Evolutionary conservation across 345 rosid genomes (phyloP).

Genomic region (Boechera stricta): DNA sequence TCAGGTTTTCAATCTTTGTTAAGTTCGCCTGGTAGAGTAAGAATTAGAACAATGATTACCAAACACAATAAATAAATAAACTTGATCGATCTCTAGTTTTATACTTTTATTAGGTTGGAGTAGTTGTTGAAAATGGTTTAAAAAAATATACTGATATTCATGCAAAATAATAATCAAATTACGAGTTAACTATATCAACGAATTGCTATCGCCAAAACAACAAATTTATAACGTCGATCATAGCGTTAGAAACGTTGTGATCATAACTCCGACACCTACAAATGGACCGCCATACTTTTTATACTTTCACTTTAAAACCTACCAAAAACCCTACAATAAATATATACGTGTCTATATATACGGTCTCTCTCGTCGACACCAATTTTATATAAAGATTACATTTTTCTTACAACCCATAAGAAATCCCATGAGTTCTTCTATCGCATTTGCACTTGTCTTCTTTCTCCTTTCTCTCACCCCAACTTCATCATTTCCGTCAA

Average conservation of each 20-base stretch:
- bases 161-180: background rate
- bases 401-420: background rate
- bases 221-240: background rate
- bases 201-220: slow-evolving; percentile 1
- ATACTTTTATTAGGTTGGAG: slow-evolving; percentile 24
- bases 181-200: slow-evolving; percentile 22
- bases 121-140: slow-evolving; percentile 22
- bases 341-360: slow-evolving; percentile 36
- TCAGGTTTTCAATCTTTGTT: slow-evolving; percentile 12
- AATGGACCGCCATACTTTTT: slow-evolving; percentile 38
- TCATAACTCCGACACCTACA: slow-evolving; percentile 36
- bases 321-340: slow-evolving; percentile 2
- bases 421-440: slow-evolving; percentile 29
- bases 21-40: slow-evolving; percentile 5
- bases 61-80: background rate
- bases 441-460: slow-evolving; percentile 36
- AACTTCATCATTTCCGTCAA: slow-evolving; percentile 25
- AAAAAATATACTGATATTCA: background rate
- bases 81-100: background rate
- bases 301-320: slow-evolving; percentile 13
- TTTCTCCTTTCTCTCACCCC: slow-evolving; percentile 39
- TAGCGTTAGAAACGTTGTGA: slow-evolving; percentile 16
- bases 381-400: background rate
- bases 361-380: slow-evolving; percentile 10
- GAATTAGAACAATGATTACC: slow-evolving; percentile 17